These are phyloP conservation scores for Phaeosphaeria sp. DNA, from an alignment of 2,329 filamentous ascomycete genomes.

Conservation along the genomic window DNA sequence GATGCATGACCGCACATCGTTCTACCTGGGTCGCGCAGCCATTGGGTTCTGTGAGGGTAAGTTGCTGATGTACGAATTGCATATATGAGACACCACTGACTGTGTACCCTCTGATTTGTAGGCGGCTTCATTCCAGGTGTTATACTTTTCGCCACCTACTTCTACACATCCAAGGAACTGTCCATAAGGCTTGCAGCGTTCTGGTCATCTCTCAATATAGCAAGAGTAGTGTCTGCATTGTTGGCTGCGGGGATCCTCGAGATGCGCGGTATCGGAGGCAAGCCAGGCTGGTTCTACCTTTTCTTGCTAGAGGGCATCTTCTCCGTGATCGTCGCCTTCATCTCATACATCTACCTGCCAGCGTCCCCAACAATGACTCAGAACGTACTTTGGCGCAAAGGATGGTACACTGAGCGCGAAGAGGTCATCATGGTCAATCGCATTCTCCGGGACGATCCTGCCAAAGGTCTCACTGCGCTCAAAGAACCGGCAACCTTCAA, in stretches of 20 bases:
- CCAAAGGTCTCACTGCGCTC: constrained; percentile 64
- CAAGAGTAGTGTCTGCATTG: constrained; percentile 62
- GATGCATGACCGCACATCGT: constrained; percentile 57
- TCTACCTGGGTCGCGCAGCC: constrained; percentile 50
- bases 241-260: constrained; percentile 62
- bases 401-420: constrained; percentile 71
- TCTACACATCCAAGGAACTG: constrained; percentile 74
- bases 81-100: no score
- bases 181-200: constrained; percentile 71
- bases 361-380: constrained; percentile 58
- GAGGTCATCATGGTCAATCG: constrained; percentile 73
- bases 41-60: constrained; percentile 51
- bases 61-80: no score
- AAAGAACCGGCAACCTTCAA: constrained; percentile 57
- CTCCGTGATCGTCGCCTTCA: constrained; percentile 34
- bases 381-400: constrained; percentile 53
- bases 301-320: constrained; percentile 52
- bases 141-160: constrained; percentile 74
- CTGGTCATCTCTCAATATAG: constrained; percentile 69
- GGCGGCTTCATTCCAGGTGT: constrained; percentile 65
- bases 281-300: constrained; percentile 63
- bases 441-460: constrained; percentile 62
- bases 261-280: constrained; percentile 55
- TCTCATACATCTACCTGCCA: constrained; percentile 46
- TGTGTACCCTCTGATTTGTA: no score